A percentile compares a stretch with the other conserved stretches of the same genome.
Conservation (phyloP, 2,329 filamentous ascomycete genomes). For the Cladophialophora yegresii region DNA sequence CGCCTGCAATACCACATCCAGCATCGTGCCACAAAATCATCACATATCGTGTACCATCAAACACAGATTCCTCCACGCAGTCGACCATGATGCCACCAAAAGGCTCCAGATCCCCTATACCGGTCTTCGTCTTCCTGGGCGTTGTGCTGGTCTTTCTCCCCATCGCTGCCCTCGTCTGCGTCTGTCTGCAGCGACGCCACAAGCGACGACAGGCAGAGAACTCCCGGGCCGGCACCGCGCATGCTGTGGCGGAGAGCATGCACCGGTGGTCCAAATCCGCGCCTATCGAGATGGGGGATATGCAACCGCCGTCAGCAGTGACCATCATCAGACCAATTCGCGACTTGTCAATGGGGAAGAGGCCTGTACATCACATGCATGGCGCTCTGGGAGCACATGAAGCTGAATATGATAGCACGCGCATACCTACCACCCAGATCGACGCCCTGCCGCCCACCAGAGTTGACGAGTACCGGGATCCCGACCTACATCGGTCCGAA, state of each 20-base stretch:
- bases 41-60: not conserved
- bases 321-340: conserved; percentile 8
- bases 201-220: not conserved
- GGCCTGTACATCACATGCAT: not conserved
- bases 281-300: conserved; percentile 14
- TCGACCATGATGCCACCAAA: conserved; percentile 3
- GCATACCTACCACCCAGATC: not conserved
- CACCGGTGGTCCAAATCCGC: not conserved
- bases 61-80: not conserved
- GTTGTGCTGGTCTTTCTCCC: conserved; percentile 21
- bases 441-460: not conserved
- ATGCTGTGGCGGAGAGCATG: conserved; percentile 1
- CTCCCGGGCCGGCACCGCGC: not conserved
- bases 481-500: not conserved
- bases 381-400: not conserved
- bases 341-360: conserved; percentile 2
- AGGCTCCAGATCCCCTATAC: conserved; percentile 15
- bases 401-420: not conserved
- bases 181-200: conserved; percentile 6
- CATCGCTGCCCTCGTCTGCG: conserved; percentile 10
- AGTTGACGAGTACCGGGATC: not conserved
- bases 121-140: conserved; percentile 24
- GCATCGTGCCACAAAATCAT: not conserved
- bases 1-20: not conserved
- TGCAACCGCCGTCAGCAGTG: conserved; percentile 1